Evolutionary conservation across 2,329 filamentous ascomycete genomes (phyloP), one percentile per base, ranked within the genome.

Genomic region (Neonectria punicea): DNA sequence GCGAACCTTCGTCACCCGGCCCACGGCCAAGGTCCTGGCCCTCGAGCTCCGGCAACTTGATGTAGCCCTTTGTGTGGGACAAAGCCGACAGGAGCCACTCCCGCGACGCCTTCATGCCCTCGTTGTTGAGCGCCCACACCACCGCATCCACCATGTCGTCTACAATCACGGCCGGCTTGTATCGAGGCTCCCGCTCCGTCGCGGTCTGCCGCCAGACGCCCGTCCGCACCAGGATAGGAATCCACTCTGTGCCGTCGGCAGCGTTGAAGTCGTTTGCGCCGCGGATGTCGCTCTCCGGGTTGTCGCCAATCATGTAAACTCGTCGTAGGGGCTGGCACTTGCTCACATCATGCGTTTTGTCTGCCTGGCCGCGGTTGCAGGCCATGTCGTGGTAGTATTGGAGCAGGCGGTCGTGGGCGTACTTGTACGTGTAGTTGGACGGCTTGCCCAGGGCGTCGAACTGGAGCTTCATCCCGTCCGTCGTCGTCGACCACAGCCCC

Each of bases 241-340:
- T 82, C 94, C 94, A 97, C 63, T 89, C 83, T n/a, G 89, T 92
- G 9, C 90, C 90, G 61, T 86, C 80, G 4, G 85, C 81, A 67
- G 91, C 92, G 49, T 82, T 75, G 75, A 92, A 97, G 50, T 87
- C 85, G 76, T 97, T 97, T 20, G 93, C 94, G 6, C 96, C 96
- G 5, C 88, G 84, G 70, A 99, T 97, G 77, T 99, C 96, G 71
- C 92, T 96, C 75, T 93, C 93, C 5, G 92, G 92, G 74, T 95
- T 95, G 75, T 95, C 92, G 6, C 96, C 96, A 46, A 98, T 88
- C 95, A 98, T 98, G 80, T 97, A 98, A 11, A 98, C 94, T 47
- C 86, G 87, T 73, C 85, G 84, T 60, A 97, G 79, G n/a, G 86
- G 84, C 20, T 89, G 63, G 81, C 80, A 70, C 32, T 67, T 67